phyloP scores from a whole-genome alignment of 2,329 filamentous ascomycete species.

The Lecanicillium sp. region DNA sequence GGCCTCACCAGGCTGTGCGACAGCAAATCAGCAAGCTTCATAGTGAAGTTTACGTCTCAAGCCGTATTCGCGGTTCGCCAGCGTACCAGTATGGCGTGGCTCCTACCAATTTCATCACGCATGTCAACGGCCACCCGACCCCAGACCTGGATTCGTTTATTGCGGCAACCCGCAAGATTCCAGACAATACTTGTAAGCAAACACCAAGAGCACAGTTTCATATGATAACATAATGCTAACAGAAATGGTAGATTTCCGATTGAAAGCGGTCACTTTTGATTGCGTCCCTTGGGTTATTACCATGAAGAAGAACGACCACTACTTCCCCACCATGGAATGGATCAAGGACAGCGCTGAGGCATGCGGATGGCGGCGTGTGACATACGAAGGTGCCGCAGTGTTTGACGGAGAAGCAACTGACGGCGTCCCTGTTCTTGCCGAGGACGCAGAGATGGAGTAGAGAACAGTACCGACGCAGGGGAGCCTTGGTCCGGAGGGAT shows the following conservation, averaged over 20 bases:
- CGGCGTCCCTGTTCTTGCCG: constrained; percentile 33
- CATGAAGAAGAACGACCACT: constrained; percentile 99
- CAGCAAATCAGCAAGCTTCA: constrained; percentile 97
- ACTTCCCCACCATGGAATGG: constrained; percentile 68
- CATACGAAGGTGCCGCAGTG: constrained; percentile 49
- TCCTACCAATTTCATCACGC: constrained; percentile 95
- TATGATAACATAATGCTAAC: no score
- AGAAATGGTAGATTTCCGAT: constrained; percentile 63
- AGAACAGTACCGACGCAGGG: no score
- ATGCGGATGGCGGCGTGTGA: constrained; percentile 56
- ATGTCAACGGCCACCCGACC: constrained; percentile 84
- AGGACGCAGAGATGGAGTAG: constrained; percentile 37
- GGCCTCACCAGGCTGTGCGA: constrained; percentile 89
- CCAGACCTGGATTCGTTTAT: constrained; percentile 77
- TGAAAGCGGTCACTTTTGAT: constrained; percentile 97
- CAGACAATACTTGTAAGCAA: constrained; percentile 79
- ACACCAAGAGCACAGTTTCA: no score
- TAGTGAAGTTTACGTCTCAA: constrained; percentile 92
- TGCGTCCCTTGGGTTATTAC: constrained; percentile 99
- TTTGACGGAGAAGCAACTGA: constrained; percentile 48
- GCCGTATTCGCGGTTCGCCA: constrained; percentile 73
- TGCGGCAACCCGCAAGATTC: constrained; percentile 73
- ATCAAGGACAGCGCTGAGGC: constrained; percentile 53
- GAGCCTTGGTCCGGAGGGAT: no score
- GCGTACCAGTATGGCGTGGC: constrained; percentile 87